Evolutionary conservation across 2,329 filamentous ascomycete species (phyloP).

Genomic region (Parafenestella ontariensis): DNA sequence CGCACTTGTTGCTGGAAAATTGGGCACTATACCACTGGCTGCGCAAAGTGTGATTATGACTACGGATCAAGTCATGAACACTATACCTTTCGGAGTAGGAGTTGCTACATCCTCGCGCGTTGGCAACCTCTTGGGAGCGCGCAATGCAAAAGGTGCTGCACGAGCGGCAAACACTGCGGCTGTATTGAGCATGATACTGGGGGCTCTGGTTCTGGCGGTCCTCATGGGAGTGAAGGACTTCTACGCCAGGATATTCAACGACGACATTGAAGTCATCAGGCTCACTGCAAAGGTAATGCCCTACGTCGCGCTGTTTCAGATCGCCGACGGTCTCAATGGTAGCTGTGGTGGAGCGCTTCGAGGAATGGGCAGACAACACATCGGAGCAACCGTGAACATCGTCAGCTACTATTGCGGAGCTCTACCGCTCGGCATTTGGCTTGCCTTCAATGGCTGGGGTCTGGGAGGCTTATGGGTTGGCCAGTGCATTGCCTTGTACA

Average conservation of each 20-base stretch:
- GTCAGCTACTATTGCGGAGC: slow-evolving; percentile 85
- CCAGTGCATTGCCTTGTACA: slow-evolving; percentile 74
- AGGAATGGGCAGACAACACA: slow-evolving; percentile 86
- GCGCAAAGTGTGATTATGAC: slow-evolving; percentile 92
- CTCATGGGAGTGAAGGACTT: slow-evolving; percentile 74
- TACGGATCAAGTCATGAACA: slow-evolving; percentile 82
- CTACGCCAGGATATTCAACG: slow-evolving; percentile 82
- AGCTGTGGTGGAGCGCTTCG: slow-evolving; percentile 81
- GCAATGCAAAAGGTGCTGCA: slow-evolving; percentile 69
- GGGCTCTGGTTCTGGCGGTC: slow-evolving; percentile 69
- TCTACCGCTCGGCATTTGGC: slow-evolving; percentile 79
- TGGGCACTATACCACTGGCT: slow-evolving; percentile 79
- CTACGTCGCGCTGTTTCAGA: slow-evolving; percentile 87
- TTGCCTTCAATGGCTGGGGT: slow-evolving; percentile 88
- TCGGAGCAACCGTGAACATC: slow-evolving; percentile 82
- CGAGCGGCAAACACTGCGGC: slow-evolving; percentile 79
- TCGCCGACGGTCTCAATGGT: slow-evolving; percentile 86
- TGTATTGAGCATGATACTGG: slow-evolving; percentile 73
- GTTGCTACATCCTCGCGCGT: slow-evolving; percentile 80
- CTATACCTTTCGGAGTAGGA: slow-evolving; percentile 84
- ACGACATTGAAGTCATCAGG: slow-evolving; percentile 73
- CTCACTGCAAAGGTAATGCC: slow-evolving; percentile 82
- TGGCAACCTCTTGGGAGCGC: slow-evolving; percentile 79
- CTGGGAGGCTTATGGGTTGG: slow-evolving; percentile 82
- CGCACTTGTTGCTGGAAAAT: slow-evolving; percentile 77